A percentile compares a stretch with the other conserved stretches of the same genome.
Evolutionary conservation across 2,329 filamentous ascomycete species (phyloP).

Genomic region (Mycocentrospora acerina): DNA sequence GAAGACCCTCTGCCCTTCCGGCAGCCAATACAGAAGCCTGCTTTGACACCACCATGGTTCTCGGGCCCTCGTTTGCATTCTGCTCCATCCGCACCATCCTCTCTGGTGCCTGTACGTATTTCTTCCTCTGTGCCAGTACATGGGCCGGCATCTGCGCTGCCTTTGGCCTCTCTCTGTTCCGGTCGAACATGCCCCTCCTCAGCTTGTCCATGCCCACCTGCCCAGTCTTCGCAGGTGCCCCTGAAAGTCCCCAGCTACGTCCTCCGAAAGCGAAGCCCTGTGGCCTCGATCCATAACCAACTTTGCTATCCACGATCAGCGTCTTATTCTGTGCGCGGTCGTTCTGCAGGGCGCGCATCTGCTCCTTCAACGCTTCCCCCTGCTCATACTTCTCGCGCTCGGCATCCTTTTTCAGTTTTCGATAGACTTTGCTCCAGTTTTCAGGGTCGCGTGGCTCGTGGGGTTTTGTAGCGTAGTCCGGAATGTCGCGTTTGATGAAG

Average conservation of each 20-base stretch:
- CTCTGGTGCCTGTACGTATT: conserved; percentile 31
- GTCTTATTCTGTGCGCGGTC: conserved; percentile 34
- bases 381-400: conserved; percentile 38
- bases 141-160: conserved; percentile 31
- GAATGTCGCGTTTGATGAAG: conserved; percentile 78
- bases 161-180: conserved; percentile 33
- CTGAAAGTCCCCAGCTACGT: conserved; percentile 24
- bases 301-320: conserved; percentile 29
- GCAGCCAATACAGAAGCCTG: conserved; percentile 26
- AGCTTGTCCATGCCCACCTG: conserved; percentile 40
- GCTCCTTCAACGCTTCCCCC: conserved; percentile 33
- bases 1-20: conserved; percentile 6
- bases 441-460: conserved; percentile 64
- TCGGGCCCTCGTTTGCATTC: conserved; percentile 23
- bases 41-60: conserved; percentile 28
- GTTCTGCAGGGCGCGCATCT: conserved; percentile 35
- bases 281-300: conserved; percentile 24
- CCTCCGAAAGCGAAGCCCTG: conserved; percentile 16
- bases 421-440: conserved; percentile 79
- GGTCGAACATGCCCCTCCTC: conserved; percentile 35
- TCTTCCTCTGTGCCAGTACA: conserved; percentile 26
- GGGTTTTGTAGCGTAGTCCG: conserved; percentile 63
- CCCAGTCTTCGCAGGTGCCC: conserved; percentile 36
- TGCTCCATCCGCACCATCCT: conserved; percentile 35
- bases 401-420: conserved; percentile 45